These are phyloP conservation scores for Saccharomycopsis hybrid DNA, from an alignment of 1,139 yeast genomes.

Conservation along the genomic window DNA sequence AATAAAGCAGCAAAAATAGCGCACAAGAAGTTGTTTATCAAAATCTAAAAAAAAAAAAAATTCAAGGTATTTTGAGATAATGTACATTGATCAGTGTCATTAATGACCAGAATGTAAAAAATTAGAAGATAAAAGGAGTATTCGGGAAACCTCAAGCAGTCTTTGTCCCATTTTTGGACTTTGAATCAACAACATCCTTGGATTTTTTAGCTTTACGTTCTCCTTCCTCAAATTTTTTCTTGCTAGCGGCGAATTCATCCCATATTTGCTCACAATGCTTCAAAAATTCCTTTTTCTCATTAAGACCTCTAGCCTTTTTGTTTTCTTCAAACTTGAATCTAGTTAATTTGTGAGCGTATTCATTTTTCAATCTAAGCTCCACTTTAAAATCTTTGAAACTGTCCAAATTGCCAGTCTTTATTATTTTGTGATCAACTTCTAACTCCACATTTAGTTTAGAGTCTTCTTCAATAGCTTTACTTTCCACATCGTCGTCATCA, in stretches of 20 bases:
- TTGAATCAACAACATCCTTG: no score
- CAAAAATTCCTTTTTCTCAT: conserved; percentile 30
- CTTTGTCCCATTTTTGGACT: no score
- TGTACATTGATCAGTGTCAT: no score
- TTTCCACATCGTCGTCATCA: conserved; percentile 28
- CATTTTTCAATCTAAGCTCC: conserved; percentile 11
- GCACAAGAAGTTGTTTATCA: no score
- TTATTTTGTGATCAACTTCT: background rate
- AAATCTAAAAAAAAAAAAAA: no score
- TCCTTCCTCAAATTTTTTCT: no score
- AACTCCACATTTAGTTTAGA: background rate
- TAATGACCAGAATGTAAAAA: no score
- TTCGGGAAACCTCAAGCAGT: no score
- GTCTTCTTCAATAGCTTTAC: conserved; percentile 31
- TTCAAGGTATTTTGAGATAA: no score
- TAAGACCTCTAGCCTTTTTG: background rate
- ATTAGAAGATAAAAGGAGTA: no score
- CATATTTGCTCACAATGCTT: conserved; percentile 50
- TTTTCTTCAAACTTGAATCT: conserved; percentile 24
- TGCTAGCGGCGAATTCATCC: conserved; percentile 34
- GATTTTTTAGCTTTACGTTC: no score
- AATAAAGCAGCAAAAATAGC: no score
- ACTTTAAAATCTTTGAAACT: conserved; percentile 9
- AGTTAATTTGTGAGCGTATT: conserved; percentile 21
- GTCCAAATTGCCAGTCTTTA: conserved; percentile 1